Base-by-base conservation (phyloP, 345 rosid species). In the Lepidium aucheri region DNA sequence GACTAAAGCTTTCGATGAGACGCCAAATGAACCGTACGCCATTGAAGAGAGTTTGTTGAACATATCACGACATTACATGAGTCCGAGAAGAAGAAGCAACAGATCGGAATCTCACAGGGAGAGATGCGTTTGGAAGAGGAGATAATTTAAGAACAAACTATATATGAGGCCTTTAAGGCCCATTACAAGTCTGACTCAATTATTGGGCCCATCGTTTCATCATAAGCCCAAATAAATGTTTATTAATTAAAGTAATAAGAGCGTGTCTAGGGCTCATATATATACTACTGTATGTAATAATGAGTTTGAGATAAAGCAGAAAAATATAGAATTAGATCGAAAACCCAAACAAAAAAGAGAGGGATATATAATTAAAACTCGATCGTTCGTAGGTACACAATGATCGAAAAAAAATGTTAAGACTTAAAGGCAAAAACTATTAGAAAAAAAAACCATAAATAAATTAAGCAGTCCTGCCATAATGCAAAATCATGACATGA, bases 401-500 rank as follows among this genome's bases (percentile, higher is more conserved):
- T 56, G 70, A 72, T 63, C 56, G 42, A 35, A 9, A 42, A 53
- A 54, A 42, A 53, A 54, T 45, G 50, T 38, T 47, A 72, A 1
- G 24, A 49, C 10, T 28, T 24, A 49, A 40, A 28, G 3, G 32
- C 40, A 47, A 40, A 64, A 46, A 61, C 16, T 34, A 70, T n/a
- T n/a, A n/a, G n/a, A n/a, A n/a, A 9, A 14, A 57, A 40, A 14
- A 20, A 47, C 49, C 32, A 28, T 28, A 1, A 62, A 32, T 26
- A 16, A 50, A 39, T 17, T 68, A 79, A 69, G 83, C 72, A 73
- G 61, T 84, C 75, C 91, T 85, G 67, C 72, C 89, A 76, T 94
- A 94, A 74, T 90, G 87, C 62, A 94, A 83, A 69, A 90, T 79
- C 99, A 90, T 94, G 76, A 94, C 69, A 75, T 90, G 96, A 63